Evolutionary conservation across 768 basidiomycete species (phyloP), one percentile per base, ranked within the genome.

Genomic region (Termitomyces sp.): DNA sequence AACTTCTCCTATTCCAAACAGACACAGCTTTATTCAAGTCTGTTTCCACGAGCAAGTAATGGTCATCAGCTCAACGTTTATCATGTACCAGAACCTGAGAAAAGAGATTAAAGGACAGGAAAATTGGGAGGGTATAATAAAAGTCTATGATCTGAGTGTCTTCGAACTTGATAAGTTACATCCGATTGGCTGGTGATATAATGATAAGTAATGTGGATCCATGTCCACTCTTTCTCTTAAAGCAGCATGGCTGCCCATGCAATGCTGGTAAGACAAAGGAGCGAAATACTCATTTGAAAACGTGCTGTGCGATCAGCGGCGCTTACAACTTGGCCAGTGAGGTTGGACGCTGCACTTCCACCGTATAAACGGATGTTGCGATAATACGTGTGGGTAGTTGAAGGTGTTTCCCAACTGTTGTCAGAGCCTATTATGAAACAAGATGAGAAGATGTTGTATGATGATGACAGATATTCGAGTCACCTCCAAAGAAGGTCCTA

Each of bases 401-500:
- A 70, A 5, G 87, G 81, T 0, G 90, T 85, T 24, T 87, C 87
- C 88, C 88, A 94, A 36, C 79, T 79, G 4, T 73, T 56, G 64
- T 94, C 88, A 58, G 78, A 77, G 24, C 87, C 85, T 82, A 61
- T 42, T 31, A 37, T 34, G 59, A 34, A 26, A 9, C 26, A 24
- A 43, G 26, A 12, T 36, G 20, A 52, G 43, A 22, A 49, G n/a
- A 37, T 27, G 36, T 13, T n/a, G 12, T 20, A 41, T 18, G 12
- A 16, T 22, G 26, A 48, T n/a, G n/a, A 47, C 18, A 36, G 5
- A 26, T 16, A 31, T 26, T 31, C 6, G 18, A 58, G 58, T 68
- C 61, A 74, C 88, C 92, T 71, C 90, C 91, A 66, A 92, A 93
- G 75, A 93, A 92, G 22, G 89, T 91, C 34, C 88, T 88, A 59